Conservation (phyloP, 192 early-diverging fungal species). For the Coemansia sp. region DNA sequence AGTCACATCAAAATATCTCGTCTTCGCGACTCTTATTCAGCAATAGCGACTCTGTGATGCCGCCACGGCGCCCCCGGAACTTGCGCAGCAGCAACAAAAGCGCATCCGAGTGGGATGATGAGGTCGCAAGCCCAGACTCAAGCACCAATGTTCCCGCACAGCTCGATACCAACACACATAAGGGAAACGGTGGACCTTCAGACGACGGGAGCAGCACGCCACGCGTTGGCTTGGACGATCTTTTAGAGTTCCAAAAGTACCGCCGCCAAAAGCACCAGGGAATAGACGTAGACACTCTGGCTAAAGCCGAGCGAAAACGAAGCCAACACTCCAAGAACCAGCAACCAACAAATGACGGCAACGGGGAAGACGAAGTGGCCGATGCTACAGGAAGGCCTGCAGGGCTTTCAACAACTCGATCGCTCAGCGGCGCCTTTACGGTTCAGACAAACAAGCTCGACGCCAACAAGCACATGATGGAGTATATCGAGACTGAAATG, state of each 20-base stretch:
- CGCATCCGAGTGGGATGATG: constrained; percentile 37
- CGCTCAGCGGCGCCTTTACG: constrained; percentile 59
- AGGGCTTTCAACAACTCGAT: constrained; percentile 32
- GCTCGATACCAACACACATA: no score
- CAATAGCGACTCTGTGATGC: constrained; percentile 16
- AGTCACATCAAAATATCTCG: no score
- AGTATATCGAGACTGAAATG: constrained; percentile 75
- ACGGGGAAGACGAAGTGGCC: constrained; percentile 5
- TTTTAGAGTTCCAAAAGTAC: constrained; percentile 25
- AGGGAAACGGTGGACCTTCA: no score
- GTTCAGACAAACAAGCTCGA: constrained; percentile 72
- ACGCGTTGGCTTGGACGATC: constrained; percentile 8
- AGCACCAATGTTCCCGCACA: not conserved
- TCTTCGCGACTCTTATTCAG: no score
- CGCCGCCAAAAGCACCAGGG: constrained; percentile 13
- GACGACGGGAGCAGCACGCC: constrained; percentile 8
- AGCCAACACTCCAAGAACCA: not conserved
- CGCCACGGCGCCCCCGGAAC: constrained; percentile 39
- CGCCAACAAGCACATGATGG: constrained; percentile 82
- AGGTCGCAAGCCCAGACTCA: not conserved
- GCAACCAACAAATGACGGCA: constrained; percentile 6
- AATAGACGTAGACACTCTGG: constrained; percentile 13
- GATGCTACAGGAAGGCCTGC: constrained; percentile 1
- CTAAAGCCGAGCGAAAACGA: constrained; percentile 18
- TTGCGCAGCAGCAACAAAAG: constrained; percentile 22